Evolutionary conservation across 768 basidiomycete genomes (phyloP).

Genomic region (Rhodotorula paludigena): DNA sequence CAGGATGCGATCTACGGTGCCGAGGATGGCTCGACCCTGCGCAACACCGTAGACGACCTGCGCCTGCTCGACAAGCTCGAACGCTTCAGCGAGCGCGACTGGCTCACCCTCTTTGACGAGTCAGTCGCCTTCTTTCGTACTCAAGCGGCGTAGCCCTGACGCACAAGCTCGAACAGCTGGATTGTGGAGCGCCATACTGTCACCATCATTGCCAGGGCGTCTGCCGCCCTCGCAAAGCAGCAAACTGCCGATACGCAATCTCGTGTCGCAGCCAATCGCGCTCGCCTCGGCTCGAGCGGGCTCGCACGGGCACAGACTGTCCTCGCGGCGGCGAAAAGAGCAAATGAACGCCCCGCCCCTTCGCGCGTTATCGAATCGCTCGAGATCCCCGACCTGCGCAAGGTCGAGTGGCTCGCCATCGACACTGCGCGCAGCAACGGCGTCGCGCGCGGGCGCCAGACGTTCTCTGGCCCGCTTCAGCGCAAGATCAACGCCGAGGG

Average conservation of each 20-base stretch:
- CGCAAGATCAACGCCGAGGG: slow-evolving; percentile 65
- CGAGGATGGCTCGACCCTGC: slow-evolving; percentile 76
- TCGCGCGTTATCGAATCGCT: slow-evolving; percentile 72
- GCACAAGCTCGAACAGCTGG: slow-evolving; percentile 64
- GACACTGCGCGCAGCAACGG: slow-evolving; percentile 63
- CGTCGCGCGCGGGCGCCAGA: slow-evolving; percentile 40
- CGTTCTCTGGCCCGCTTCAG: slow-evolving; percentile 50
- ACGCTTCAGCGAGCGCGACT: slow-evolving; percentile 67
- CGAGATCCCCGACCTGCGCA: slow-evolving; percentile 78
- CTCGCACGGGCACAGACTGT: slow-evolving; percentile 61
- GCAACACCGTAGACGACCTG: slow-evolving; percentile 68
- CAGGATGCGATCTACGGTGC: slow-evolving; percentile 78
- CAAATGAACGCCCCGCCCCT: slow-evolving; percentile 77
- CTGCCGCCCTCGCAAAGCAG: slow-evolving; percentile 68
- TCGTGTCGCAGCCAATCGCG: slow-evolving; percentile 63
- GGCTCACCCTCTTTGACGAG: slow-evolving; percentile 71
- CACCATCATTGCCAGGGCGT: slow-evolving; percentile 76
- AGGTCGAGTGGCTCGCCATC: slow-evolving; percentile 81
- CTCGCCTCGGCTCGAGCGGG: slow-evolving; percentile 69
- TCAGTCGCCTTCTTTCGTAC: slow-evolving; percentile 47
- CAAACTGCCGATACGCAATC: slow-evolving; percentile 72
- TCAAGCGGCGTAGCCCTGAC: too few relatives aligned
- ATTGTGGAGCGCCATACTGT: slow-evolving; percentile 66
- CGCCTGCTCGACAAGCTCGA: slow-evolving; percentile 64
- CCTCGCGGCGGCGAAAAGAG: slow-evolving; percentile 73